Evolutionary conservation across 768 basidiomycete species (phyloP), one percentile per base, ranked within the genome.

Genomic region (Scleroderma citrinum): DNA sequence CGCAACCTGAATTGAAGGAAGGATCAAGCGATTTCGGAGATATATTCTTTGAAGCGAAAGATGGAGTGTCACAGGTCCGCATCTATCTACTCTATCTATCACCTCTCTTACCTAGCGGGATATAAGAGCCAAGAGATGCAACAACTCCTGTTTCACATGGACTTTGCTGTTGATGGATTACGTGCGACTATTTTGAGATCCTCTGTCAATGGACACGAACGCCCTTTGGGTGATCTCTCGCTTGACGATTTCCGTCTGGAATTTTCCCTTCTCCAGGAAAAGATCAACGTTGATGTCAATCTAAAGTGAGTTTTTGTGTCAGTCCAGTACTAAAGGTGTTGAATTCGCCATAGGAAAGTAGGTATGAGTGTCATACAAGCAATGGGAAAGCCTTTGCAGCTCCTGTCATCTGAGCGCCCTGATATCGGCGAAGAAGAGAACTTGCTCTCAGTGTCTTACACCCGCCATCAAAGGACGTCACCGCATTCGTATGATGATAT

Each of bases 401-500:
- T 91, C 54, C 75, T 88, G 41, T 81, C 87, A 21, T 88, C 87
- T 3, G 65, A 75, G 13, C 69, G 74, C 47, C 57, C 67, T 3
- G 66, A 71, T 24, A 59, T 66, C 2, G 58, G 64, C 14, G 69
- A 71, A 37, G 74, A 77, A 54, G 69, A 75, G 47, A 84, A 93
- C 53, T 79, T 99, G 16, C 74, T 99, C 36, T 79, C 72, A 17
- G 78, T 99, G 40, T 74, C 78, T 11, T 99, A 98, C 60, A 69
- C 72, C 23, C 82, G 88, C 36, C 87, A 85, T 1, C 87, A 97
- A 63, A 81, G 77, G 58, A 76, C 80, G 23, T 94, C 93, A 4
- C 93, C 96, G 0, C 89, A 95, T 58, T 97, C 87, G 66, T 85
- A 87, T 66, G 91, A 92, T 53, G 84, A 87, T 20, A 81, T 93